phyloP scores from a whole-genome alignment of 1,284 basidiomycete species.

The Athelia sp. region DNA sequence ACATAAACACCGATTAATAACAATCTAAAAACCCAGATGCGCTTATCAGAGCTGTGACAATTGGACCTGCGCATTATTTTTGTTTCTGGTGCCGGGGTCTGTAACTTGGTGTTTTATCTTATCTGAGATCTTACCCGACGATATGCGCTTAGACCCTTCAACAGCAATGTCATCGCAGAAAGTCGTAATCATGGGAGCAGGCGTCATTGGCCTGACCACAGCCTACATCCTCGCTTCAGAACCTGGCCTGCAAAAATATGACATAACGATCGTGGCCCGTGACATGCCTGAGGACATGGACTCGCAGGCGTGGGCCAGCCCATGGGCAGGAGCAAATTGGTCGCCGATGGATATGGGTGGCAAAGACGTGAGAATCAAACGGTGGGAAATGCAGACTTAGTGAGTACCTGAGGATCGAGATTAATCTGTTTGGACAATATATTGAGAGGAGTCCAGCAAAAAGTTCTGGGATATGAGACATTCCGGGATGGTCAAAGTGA shows the following conservation, averaged over 20 bases:
- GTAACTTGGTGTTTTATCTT: too few species aligned
- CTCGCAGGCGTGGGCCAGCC: conserved; percentile 59
- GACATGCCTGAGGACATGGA: conserved; percentile 61
- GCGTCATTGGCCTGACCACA: conserved; percentile 42
- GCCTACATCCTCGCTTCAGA: conserved; percentile 33
- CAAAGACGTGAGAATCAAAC: conserved; percentile 28
- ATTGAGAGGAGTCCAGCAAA: conserved; percentile 22
- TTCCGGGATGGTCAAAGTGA: conserved; percentile 38
- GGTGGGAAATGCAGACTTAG: conserved; percentile 42
- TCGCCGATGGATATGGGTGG: conserved; percentile 52
- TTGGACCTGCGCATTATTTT: too few species aligned
- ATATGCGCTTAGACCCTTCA: too few species aligned
- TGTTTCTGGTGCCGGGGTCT: too few species aligned
- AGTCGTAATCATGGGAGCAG: conserved; percentile 50
- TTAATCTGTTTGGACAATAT: conserved; percentile 14
- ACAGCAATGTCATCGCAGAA: too few species aligned
- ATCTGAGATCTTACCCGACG: too few species aligned
- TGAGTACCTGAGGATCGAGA: conserved; percentile 22
- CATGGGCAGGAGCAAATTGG: conserved; percentile 75
- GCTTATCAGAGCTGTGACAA: too few species aligned
- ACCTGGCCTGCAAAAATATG: conserved; percentile 21
- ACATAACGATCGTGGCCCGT: conserved; percentile 56
- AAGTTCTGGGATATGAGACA: conserved; percentile 47
- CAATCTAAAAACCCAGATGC: too few species aligned
- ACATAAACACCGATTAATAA: too few species aligned